A percentile compares a stretch with the other conserved stretches of the same genome.
These are phyloP conservation scores for Corrigiola litoralis DNA, from an alignment of 179 eudicot species.

Conservation along the genomic window DNA sequence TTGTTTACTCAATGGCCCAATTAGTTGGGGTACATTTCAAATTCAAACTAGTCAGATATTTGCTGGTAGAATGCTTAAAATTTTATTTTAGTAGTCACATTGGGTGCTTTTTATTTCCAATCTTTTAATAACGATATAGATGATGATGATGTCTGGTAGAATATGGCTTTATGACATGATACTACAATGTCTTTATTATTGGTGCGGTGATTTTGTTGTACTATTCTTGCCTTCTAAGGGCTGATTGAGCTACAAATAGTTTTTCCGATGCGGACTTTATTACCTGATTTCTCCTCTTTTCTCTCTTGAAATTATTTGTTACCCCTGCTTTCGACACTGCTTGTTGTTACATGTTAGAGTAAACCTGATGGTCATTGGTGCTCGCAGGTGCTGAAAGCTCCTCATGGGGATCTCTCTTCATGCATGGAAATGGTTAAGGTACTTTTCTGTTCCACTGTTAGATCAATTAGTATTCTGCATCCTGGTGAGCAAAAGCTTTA, in stretches of 20 bases:
- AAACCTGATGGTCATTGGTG: conserved; percentile 3
- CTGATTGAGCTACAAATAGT: background rate
- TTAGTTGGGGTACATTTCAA: no score
- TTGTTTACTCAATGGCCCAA: no score
- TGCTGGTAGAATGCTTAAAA: no score
- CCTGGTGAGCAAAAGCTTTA: background rate
- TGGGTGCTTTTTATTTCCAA: no score
- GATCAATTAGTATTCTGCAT: background rate
- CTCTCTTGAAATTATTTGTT: no score
- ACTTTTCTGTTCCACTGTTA: conserved; percentile 7
- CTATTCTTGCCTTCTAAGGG: background rate
- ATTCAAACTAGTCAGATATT: no score
- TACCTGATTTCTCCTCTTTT: background rate
- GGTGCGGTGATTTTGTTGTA: background rate
- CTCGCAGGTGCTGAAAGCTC: conserved; percentile 78
- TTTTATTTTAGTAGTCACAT: no score
- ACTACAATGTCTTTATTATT: background rate
- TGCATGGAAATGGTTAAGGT: conserved; percentile 99
- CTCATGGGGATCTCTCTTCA: conserved; percentile 75
- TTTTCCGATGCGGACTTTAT: background rate
- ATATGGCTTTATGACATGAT: background rate
- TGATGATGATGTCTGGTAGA: background rate
- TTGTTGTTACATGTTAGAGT: background rate
- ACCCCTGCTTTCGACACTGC: background rate
- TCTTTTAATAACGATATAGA: no score